Percentiles rank a stretch among this genome's conserved stretches.
Evolutionary conservation across 106 monocot genomes (phyloP).

Genomic region (Narthecium ossifragum): DNA sequence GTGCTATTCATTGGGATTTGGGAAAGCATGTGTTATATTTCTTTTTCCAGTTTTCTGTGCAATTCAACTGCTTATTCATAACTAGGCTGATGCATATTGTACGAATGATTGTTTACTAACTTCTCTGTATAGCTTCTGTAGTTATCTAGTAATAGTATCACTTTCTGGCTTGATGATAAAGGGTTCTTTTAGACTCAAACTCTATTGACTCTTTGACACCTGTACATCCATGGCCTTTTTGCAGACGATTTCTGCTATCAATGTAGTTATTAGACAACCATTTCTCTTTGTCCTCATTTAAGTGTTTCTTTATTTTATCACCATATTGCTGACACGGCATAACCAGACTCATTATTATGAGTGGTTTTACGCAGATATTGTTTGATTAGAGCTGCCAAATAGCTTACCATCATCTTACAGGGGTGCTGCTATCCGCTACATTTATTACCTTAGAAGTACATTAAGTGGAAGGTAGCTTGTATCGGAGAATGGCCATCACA

Average conservation of each 20-base stretch:
- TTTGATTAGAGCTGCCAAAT: conserved; percentile 73
- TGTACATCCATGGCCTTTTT: neutral
- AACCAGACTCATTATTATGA: neutral
- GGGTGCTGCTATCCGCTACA: conserved; percentile 83
- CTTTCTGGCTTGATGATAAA: no score
- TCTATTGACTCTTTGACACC: neutral
- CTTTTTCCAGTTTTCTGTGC: no score
- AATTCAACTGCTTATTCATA: no score
- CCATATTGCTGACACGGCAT: no score
- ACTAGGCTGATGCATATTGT: no score
- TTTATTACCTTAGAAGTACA: conserved; percentile 78
- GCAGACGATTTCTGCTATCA: neutral
- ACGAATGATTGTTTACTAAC: no score
- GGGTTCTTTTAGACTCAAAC: no score
- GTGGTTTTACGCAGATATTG: conserved; percentile 54
- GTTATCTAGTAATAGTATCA: no score
- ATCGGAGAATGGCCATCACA: conserved; percentile 60
- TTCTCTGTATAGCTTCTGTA: no score
- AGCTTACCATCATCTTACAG: conserved; percentile 89
- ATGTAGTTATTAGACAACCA: neutral
- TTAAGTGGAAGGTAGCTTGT: conserved; percentile 58
- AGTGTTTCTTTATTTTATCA: neutral
- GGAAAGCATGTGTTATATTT: no score
- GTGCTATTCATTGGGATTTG: no score
- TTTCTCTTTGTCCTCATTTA: neutral